A percentile compares a stretch with the other conserved stretches of the same genome.
These are phyloP conservation scores for Wickerhamomyces ciferrii DNA, from an alignment of 805 yeast genomes.

Conservation along the genomic window DNA sequence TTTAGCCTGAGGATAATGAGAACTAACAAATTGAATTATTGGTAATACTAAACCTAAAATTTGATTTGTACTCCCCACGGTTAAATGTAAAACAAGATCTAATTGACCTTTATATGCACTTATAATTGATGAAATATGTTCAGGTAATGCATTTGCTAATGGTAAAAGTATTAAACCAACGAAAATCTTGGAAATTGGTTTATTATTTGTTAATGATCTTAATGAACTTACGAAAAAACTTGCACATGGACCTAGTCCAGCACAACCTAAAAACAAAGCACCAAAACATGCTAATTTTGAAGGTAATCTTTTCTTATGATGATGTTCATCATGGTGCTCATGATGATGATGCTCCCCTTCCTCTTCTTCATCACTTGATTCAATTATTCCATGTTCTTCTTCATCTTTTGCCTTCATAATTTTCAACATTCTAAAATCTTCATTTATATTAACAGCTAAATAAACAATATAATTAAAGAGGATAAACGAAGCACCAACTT, in stretches of 20 bases:
- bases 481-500: conserved; percentile 14
- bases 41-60: conserved; percentile 19
- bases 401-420: conserved; percentile 6
- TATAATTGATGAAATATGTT: conserved; percentile 16
- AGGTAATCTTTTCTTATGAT: conserved; percentile 7
- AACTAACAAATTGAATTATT: conserved; percentile 17
- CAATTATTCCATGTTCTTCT: not conserved
- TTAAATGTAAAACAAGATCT: conserved; percentile 14
- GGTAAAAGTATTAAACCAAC: conserved; percentile 19
- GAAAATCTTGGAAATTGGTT: conserved; percentile 16
- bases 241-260: conserved; percentile 17
- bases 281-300: conserved; percentile 15
- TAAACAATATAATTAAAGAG: conserved; percentile 15
- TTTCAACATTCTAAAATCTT: conserved; percentile 13
- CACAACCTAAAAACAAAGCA: conserved; percentile 13
- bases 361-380: not conserved
- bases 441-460: conserved; percentile 14
- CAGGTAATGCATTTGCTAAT: conserved; percentile 19
- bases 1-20: conserved; percentile 13
- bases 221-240: conserved; percentile 18
- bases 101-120: conserved; percentile 17
- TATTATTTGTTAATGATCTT: conserved; percentile 14
- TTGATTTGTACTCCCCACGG: conserved; percentile 18
- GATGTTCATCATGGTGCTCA: conserved; percentile 1
- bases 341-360: too few species aligned